Conservation (phyloP, 2,329 filamentous ascomycete genomes). For the Fusarium torulosum region DNA sequence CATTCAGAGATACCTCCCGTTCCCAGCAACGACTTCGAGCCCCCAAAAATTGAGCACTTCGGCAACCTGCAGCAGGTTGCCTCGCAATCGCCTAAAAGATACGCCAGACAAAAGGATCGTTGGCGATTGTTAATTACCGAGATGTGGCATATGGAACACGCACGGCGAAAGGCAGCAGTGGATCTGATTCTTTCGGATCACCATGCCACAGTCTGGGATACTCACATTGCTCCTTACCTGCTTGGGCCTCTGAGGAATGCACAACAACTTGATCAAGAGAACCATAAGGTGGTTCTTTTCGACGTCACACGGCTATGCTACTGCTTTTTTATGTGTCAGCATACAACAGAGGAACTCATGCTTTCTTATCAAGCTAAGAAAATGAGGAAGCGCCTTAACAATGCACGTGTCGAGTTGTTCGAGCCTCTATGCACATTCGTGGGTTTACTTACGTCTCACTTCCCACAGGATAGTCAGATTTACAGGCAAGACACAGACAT, state of each 20-base stretch:
- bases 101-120: conserved; percentile 47
- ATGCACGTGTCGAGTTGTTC: conserved; percentile 30
- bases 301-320: conserved; percentile 51
- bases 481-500: conserved; percentile 41
- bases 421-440: conserved; percentile 49
- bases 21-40: neutral
- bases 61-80: conserved; percentile 45
- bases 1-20: neutral
- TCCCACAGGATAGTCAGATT: conserved; percentile 53
- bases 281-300: conserved; percentile 42
- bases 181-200: conserved; percentile 35
- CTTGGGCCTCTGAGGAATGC: conserved; percentile 27
- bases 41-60: conserved; percentile 43
- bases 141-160: conserved; percentile 49
- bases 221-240: conserved; percentile 35
- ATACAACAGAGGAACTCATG: conserved; percentile 41
- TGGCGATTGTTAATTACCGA: conserved; percentile 50
- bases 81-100: conserved; percentile 33
- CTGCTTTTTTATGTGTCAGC: conserved; percentile 47
- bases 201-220: conserved; percentile 38
- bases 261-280: conserved; percentile 19
- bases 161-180: conserved; percentile 48
- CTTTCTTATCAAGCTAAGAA: conserved; percentile 29
- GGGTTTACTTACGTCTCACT: conserved; percentile 40
- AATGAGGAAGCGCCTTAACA: conserved; percentile 34